These are phyloP conservation scores for Abrus precatorius DNA, from an alignment of 306 rosid genomes.

Conservation along the genomic window DNA sequence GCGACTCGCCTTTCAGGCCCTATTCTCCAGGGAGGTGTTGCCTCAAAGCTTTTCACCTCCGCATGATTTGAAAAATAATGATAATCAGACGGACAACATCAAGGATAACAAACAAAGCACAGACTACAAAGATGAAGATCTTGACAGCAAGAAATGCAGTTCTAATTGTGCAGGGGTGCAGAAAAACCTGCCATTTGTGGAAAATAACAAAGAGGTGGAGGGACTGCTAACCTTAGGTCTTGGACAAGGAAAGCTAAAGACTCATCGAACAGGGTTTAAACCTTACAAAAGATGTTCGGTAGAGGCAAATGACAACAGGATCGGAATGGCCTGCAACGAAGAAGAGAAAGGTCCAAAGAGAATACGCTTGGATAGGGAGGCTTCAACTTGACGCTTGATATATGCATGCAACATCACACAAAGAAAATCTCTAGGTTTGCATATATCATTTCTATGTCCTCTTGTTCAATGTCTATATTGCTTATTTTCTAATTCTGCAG, in stretches of 20 bases:
- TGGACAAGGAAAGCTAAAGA: slow-evolving; percentile 71
- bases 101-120: slow-evolving; percentile 49
- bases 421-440: slow-evolving; percentile 62
- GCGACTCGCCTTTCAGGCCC: slow-evolving; percentile 87
- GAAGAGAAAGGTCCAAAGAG: slow-evolving; percentile 81
- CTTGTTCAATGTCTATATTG: slow-evolving; percentile 7
- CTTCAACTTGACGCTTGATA: slow-evolving; percentile 63
- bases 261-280: slow-evolving; percentile 86
- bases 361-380: slow-evolving; percentile 72
- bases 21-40: slow-evolving; percentile 82
- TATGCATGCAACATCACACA: slow-evolving; percentile 60
- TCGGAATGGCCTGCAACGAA: slow-evolving; percentile 59
- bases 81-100: slow-evolving; percentile 49
- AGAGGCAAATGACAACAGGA: slow-evolving; percentile 74
- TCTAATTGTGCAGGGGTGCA: slow-evolving; percentile 50
- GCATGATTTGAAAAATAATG: slow-evolving; percentile 53
- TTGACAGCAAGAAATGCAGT: slow-evolving; percentile 56
- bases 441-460: slow-evolving; percentile 42
- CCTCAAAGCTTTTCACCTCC: slow-evolving; percentile 96
- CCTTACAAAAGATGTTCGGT: slow-evolving; percentile 93
- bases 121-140: slow-evolving; percentile 39
- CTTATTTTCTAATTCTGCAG: slow-evolving; percentile 54
- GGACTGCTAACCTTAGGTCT: slow-evolving; percentile 76
- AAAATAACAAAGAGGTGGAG: slow-evolving; percentile 52
- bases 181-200: slow-evolving; percentile 46